These are phyloP conservation scores for Flaveria linearis DNA, from an alignment of 129 eudicot genomes.

Conservation along the genomic window DNA sequence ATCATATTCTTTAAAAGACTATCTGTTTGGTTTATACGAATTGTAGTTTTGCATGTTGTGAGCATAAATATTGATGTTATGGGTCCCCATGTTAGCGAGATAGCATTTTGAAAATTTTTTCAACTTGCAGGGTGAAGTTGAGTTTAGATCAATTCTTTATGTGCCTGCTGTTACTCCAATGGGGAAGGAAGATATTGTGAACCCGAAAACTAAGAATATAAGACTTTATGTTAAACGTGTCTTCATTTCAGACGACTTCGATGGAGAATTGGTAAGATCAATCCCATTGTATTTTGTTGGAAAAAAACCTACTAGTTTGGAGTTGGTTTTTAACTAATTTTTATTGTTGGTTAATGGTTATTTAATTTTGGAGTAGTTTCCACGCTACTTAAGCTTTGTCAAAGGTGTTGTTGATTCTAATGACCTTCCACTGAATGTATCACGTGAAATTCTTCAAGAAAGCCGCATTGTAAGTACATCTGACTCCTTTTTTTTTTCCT, in stretches of 20 bases:
- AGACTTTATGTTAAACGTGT: constrained; percentile 93
- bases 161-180: constrained; percentile 77
- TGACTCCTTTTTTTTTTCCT: neutral
- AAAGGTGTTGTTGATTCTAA: constrained; percentile 97
- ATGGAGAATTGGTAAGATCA: constrained; percentile 83
- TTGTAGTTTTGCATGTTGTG: neutral
- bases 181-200: constrained; percentile 76
- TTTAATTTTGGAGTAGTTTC: constrained; percentile 55
- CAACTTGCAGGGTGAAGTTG: constrained; percentile 85
- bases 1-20: neutral
- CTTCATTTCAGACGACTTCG: constrained; percentile 94
- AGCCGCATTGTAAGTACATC: constrained; percentile 84
- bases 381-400: constrained; percentile 84
- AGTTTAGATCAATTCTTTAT: constrained; percentile 82
- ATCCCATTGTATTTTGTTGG: neutral
- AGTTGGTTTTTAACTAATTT: constrained; percentile 9
- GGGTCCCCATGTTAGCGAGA: constrained; percentile 6
- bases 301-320: neutral
- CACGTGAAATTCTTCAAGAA: constrained; percentile 97
- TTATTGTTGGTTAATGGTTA: constrained; percentile 3
- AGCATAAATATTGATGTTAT: neutral
- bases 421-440: constrained; percentile 94
- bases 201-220: constrained; percentile 90
- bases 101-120: neutral
- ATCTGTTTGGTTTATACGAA: neutral